A percentile compares a stretch with the other conserved stretches of the same genome.
phyloP scores from a whole-genome alignment of 345 rosid genomes.

The Triadica sebifera region DNA sequence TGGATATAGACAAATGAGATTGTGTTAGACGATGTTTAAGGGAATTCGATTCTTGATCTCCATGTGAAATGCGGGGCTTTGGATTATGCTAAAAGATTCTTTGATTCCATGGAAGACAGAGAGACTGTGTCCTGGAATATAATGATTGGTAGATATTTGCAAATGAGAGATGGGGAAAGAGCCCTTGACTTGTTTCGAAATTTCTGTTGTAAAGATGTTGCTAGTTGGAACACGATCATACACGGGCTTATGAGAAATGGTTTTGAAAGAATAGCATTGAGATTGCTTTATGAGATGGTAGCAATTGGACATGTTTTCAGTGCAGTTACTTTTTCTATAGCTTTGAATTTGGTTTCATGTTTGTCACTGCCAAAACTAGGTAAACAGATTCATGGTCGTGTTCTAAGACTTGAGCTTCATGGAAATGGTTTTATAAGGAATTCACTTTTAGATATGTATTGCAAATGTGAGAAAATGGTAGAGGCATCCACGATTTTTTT shows the following conservation, averaged over 20 bases:
- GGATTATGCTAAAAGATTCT: slow-evolving; percentile 28
- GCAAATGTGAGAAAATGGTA: slow-evolving; percentile 45
- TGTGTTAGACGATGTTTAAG: slow-evolving; percentile 37
- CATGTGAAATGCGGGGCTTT: slow-evolving; percentile 44
- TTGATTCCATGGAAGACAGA: slow-evolving; percentile 37
- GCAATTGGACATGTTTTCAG: slow-evolving; percentile 32
- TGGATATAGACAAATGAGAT: slow-evolving; percentile 43
- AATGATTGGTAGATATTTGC: slow-evolving; percentile 38
- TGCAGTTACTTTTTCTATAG: slow-evolving; percentile 38
- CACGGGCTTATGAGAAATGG: slow-evolving; percentile 45
- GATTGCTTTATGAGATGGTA: slow-evolving; percentile 42
- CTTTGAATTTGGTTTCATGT: slow-evolving; percentile 44
- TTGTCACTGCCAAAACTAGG: slow-evolving; percentile 36
- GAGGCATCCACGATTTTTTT: slow-evolving; percentile 30
- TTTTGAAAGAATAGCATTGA: slow-evolving; percentile 35
- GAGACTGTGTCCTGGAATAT: slow-evolving; percentile 47
- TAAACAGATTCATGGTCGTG: slow-evolving; percentile 42
- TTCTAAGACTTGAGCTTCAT: slow-evolving; percentile 29
- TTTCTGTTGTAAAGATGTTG: slow-evolving; percentile 32
- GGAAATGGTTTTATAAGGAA: slow-evolving; percentile 36
- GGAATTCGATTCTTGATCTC: slow-evolving; percentile 47
- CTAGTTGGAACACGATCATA: slow-evolving; percentile 49
- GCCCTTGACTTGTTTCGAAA: slow-evolving; percentile 39
- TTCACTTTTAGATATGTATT: slow-evolving; percentile 51
- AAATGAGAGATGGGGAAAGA: slow-evolving; percentile 33